Evolutionary conservation across 371 early-diverging fungal species (phyloP), one percentile per base, ranked within the genome.

Genomic region (Zychaea mexicana): DNA sequence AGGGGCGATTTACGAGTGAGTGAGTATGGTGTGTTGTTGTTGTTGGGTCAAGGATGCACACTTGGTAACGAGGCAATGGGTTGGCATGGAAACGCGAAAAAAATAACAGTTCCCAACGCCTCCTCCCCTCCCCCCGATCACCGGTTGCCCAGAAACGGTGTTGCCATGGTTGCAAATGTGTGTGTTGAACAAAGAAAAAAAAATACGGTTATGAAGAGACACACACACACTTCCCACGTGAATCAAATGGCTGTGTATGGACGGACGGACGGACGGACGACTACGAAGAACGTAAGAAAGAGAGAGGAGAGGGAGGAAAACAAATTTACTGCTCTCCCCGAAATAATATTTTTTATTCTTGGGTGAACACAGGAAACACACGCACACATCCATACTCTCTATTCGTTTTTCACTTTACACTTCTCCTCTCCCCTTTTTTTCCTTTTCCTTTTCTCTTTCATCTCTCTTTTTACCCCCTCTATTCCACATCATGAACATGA

Each of bases 401-500:
- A 21, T 10, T 36, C 36, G 15, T 36, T 10, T 10, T 36, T 13
- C 22, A 7, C 39, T 60, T 60, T 46, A 27, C 49, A 27, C 60
- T 60, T 60, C 17, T 42, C 24, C 61, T 53, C 39, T 47, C 27
- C 15, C 33, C 19, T 47, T 52, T 31, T 60, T 49, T 32, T n/a
- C 26, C 13, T 53, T 39, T 10, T 53, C 26, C 12, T 32, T 62
- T 38, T 26, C 32, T 53, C 24, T 53, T 21, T 36, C 30, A 45
- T 45, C 49, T 49, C 30, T 54, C 27, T 45, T 45, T 61, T 38
- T 33, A 36, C 19, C 22, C 17, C 39, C 54, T 24, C 30, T 12
- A 15, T 54, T 27, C 24, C 52, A 21, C 62, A 31, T 62, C 17
- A 63, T 60, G 56, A 62, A 62, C 54, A 64, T 45, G 54, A 67